Evolutionary conservation across 139 green algal genomes (phyloP).

Genomic region (Axilococcus clingmanii): DNA sequence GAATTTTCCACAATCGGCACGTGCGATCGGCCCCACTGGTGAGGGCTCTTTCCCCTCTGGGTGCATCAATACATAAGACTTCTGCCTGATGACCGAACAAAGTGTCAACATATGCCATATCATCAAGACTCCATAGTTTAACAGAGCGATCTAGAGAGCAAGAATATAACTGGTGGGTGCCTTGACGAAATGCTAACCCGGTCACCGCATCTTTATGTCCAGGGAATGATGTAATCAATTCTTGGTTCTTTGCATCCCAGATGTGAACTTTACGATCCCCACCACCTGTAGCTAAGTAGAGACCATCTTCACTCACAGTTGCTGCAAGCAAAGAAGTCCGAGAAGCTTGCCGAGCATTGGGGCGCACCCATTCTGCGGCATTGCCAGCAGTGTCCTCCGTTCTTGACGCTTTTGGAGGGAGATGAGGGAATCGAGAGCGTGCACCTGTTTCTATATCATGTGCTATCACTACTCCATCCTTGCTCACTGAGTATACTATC

Average conservation of each 20-base stretch:
- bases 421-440: slow-evolving; percentile 6
- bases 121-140: slow-evolving; percentile 90
- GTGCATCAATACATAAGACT: slow-evolving; percentile 61
- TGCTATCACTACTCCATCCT: slow-evolving; percentile 65
- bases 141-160: slow-evolving; percentile 65
- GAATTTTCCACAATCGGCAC: slow-evolving; percentile 91
- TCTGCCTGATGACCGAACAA: slow-evolving; percentile 78
- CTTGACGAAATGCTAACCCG: slow-evolving; percentile 70
- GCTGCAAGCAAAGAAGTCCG: slow-evolving; percentile 44
- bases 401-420: background rate
- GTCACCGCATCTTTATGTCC: slow-evolving; percentile 67
- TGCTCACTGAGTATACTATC: slow-evolving; percentile 60
- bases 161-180: slow-evolving; percentile 71
- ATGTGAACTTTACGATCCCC: slow-evolving; percentile 73
- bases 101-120: slow-evolving; percentile 91
- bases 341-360: slow-evolving; percentile 7
- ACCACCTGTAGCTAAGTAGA: slow-evolving; percentile 71
- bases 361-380: slow-evolving; percentile 14
- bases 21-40: slow-evolving; percentile 70
- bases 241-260: slow-evolving; percentile 55
- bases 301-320: slow-evolving; percentile 54
- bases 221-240: slow-evolving; percentile 34
- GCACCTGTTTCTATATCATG: slow-evolving; percentile 68
- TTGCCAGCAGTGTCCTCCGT: slow-evolving; percentile 12
- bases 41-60: slow-evolving; percentile 64